phyloP scores from a whole-genome alignment of 2,329 filamentous ascomycete genomes.

The Emydomyces testavorans region DNA sequence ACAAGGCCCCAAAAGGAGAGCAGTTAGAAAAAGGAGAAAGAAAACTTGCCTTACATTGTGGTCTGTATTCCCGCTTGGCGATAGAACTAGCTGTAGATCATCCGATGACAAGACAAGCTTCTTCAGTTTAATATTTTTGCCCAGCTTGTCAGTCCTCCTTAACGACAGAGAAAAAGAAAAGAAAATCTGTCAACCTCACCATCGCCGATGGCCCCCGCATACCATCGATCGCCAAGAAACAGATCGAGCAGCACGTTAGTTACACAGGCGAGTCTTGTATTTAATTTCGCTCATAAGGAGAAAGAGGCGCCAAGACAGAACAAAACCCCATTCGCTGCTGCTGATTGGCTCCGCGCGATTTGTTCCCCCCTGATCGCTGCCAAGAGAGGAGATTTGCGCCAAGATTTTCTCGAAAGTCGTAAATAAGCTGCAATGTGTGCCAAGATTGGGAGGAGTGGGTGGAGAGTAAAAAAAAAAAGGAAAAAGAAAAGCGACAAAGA shows the following conservation, averaged over 20 bases:
- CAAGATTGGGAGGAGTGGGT: conserved; percentile 3
- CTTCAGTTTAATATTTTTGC: background rate
- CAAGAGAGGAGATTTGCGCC: conserved; percentile 12
- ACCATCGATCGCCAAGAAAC: background rate
- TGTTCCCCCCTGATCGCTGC: conserved; percentile 2
- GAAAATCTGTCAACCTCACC: background rate
- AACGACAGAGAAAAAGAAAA: background rate
- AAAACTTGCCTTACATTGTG: background rate
- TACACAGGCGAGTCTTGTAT: background rate
- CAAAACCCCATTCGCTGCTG: background rate
- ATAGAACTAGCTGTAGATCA: conserved; percentile 3
- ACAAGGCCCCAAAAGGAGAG: too few relatives aligned
- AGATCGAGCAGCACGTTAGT: background rate
- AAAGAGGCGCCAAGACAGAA: conserved; percentile 1
- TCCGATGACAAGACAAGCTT: background rate
- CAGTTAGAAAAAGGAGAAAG: background rate
- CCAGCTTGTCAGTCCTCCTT: background rate
- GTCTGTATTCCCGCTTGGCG: conserved; percentile 2
- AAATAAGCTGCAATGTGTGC: background rate
- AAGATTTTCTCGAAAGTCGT: conserved; percentile 6
- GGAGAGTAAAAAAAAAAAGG: too few relatives aligned
- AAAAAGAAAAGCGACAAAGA: conserved; percentile 2
- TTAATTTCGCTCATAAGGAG: background rate
- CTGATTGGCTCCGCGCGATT: conserved; percentile 8
- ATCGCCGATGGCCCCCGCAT: background rate